Evolutionary conservation across 1,284 basidiomycete species (phyloP).

Genomic region (Omphalotus olearius): DNA sequence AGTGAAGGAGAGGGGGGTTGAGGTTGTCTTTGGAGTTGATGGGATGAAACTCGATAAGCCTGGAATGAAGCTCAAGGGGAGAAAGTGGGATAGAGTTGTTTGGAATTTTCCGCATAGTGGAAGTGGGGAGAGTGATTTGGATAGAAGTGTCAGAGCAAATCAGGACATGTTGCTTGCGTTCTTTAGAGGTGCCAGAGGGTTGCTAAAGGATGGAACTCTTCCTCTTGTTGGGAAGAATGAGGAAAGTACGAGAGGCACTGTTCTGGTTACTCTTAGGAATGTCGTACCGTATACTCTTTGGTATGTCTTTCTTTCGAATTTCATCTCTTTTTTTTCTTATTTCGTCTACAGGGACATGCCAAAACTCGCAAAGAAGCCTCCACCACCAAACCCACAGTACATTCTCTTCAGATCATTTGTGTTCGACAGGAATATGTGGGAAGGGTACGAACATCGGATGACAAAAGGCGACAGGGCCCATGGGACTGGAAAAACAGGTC

Average conservation of each 20-base stretch:
- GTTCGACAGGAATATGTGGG: slow-evolving; percentile 73
- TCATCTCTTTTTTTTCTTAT: slow-evolving; percentile 8
- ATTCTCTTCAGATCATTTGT: slow-evolving; percentile 77
- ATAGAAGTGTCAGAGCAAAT: slow-evolving; percentile 90
- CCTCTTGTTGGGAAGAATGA: slow-evolving; percentile 42
- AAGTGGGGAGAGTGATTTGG: slow-evolving; percentile 85
- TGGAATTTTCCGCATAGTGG: slow-evolving; percentile 99
- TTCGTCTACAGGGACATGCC: slow-evolving; percentile 62
- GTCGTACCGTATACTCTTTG: slow-evolving; percentile 87
- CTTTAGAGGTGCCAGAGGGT: slow-evolving; percentile 66
- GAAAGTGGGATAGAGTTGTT: slow-evolving; percentile 74
- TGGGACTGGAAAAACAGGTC: slow-evolving; percentile 61
- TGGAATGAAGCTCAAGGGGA: slow-evolving; percentile 42
- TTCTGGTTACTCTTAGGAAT: slow-evolving; percentile 89
- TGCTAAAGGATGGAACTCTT: slow-evolving; percentile 58
- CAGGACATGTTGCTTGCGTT: slow-evolving; percentile 88
- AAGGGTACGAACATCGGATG: slow-evolving; percentile 87
- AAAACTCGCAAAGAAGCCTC: slow-evolving; percentile 74
- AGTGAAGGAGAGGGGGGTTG: slow-evolving; percentile 58
- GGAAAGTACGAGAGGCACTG: slow-evolving; percentile 48
- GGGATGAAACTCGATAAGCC: slow-evolving; percentile 69
- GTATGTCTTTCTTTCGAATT: slow-evolving; percentile 35
- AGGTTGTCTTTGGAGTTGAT: slow-evolving; percentile 83
- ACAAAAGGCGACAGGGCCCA: slow-evolving; percentile 79
- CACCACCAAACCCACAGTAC: slow-evolving; percentile 65